phyloP scores from a whole-genome alignment of 2,329 filamentous ascomycete species.

The Fusarium ambrosium region DNA sequence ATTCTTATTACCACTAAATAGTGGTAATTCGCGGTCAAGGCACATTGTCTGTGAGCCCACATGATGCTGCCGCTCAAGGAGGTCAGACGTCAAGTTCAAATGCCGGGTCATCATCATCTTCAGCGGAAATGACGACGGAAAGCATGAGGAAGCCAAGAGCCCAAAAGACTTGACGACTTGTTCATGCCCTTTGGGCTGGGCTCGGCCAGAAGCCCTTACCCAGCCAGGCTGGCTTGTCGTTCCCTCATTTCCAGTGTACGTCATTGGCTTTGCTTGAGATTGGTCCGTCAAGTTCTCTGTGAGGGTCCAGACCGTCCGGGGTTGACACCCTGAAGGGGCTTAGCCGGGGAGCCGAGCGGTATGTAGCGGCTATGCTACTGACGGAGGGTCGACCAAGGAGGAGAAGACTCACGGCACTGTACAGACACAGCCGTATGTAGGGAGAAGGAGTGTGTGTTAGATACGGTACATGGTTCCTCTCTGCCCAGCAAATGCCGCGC shows the following conservation, averaged over 20 bases:
- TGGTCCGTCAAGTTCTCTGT: conserved; percentile 37
- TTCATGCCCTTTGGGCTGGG: not conserved
- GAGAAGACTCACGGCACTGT: conserved; percentile 11
- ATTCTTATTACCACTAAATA: not conserved
- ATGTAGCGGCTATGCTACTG: conserved; percentile 33
- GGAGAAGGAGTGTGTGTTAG: conserved; percentile 19
- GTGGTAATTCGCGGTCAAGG: not conserved
- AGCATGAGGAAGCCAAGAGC: not conserved
- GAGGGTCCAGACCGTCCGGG: conserved; percentile 39
- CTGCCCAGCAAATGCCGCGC: conserved; percentile 31
- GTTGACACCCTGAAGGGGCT: conserved; percentile 22
- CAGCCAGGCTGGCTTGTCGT: not conserved
- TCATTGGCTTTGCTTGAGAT: conserved; percentile 27
- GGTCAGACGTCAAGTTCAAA: conserved; percentile 2
- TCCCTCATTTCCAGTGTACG: conserved; percentile 21
- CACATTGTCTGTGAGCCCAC: conserved; percentile 10
- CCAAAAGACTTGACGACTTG: not conserved
- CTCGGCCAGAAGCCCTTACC: conserved; percentile 26
- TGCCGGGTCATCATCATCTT: not conserved
- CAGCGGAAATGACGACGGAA: not conserved
- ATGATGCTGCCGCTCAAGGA: conserved; percentile 1
- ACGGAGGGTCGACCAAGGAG: conserved; percentile 31
- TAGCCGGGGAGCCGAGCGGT: conserved; percentile 22
- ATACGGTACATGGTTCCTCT: not conserved
- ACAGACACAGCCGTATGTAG: conserved; percentile 9